A percentile compares a stretch with the other conserved stretches of the same genome.
These are phyloP conservation scores for Macrocybe gigantea DNA, from an alignment of 768 basidiomycete species.

Conservation along the genomic window DNA sequence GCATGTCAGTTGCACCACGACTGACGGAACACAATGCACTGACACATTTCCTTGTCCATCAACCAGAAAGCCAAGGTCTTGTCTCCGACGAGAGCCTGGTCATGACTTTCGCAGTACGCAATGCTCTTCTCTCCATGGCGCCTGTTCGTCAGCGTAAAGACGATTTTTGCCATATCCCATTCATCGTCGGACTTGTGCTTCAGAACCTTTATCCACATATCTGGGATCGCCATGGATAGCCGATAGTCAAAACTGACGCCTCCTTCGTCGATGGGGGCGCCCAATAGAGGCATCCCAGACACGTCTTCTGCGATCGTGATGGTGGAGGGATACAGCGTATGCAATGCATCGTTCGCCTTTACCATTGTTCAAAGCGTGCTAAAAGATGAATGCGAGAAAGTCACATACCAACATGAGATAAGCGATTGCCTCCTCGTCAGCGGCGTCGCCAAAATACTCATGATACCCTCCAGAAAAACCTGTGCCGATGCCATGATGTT, in stretches of 20 bases:
- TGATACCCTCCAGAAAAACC: slow-evolving; percentile 98
- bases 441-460: slow-evolving; percentile 88
- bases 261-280: slow-evolving; percentile 70
- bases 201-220: slow-evolving; percentile 99
- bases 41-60: slow-evolving; percentile 99
- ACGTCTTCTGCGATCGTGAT: slow-evolving; percentile 98
- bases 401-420: slow-evolving; percentile 92
- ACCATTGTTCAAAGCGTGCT: slow-evolving; percentile 5
- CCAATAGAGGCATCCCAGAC: slow-evolving; percentile 96
- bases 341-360: slow-evolving; percentile 90
- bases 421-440: slow-evolving; percentile 85
- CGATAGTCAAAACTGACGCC: slow-evolving; percentile 98
- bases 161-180: slow-evolving; percentile 86
- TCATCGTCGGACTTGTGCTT: slow-evolving; percentile 85
- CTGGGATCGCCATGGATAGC: slow-evolving; percentile 96
- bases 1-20: slow-evolving; percentile 1
- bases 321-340: slow-evolving; percentile 68
- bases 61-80: slow-evolving; percentile 99
- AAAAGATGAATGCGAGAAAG: neutral
- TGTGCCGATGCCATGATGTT: slow-evolving; percentile 95
- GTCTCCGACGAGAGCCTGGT: slow-evolving; percentile 97
- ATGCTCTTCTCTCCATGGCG: slow-evolving; percentile 88
- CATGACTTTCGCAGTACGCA: slow-evolving; percentile 92
- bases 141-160: slow-evolving; percentile 86
- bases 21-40: slow-evolving; percentile 20